These are phyloP conservation scores for Suhomyces choctaworum DNA, from an alignment of 1,139 yeast species.

Conservation along the genomic window DNA sequence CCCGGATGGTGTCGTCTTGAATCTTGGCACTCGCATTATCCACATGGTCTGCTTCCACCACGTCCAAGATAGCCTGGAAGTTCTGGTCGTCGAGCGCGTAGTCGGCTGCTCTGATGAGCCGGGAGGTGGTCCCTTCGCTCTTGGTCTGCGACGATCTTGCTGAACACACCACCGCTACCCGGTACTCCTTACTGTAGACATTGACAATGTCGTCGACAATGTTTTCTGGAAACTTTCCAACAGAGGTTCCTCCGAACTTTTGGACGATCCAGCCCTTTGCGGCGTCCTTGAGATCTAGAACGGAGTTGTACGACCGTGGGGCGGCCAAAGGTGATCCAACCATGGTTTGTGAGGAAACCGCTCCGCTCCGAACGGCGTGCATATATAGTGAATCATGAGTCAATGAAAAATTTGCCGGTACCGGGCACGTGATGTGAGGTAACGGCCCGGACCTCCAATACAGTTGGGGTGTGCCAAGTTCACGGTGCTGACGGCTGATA, in stretches of 20 bases:
- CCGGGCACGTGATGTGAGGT: conserved; percentile 14
- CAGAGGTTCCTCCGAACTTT: conserved; percentile 97
- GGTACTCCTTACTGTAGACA: conserved; percentile 55
- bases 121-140: conserved; percentile 91
- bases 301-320: conserved; percentile 40
- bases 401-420: conserved; percentile 14
- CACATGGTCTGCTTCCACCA: conserved; percentile 76
- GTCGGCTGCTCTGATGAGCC: conserved; percentile 79
- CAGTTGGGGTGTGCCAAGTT: too few relatives aligned
- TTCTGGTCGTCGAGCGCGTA: conserved; percentile 61
- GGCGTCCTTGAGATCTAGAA: conserved; percentile 36
- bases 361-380: conserved; percentile 1
- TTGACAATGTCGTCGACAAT: conserved; percentile 84
- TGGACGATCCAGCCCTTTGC: conserved; percentile 77
- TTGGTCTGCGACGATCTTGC: conserved; percentile 92
- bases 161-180: conserved; percentile 95
- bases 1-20: conserved; percentile 42
- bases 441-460: conserved; percentile 13
- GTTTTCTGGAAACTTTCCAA: conserved; percentile 86
- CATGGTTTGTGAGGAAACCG: conserved; percentile 5
- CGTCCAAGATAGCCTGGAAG: conserved; percentile 52
- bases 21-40: conserved; percentile 65
- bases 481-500: too few relatives aligned
- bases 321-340: conserved; percentile 7
- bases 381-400: conserved; percentile 12